A percentile compares a stretch with the other conserved stretches of the same genome.
Conservation (phyloP, 2,329 filamentous ascomycete genomes). For the Thyridium curvatum region DNA sequence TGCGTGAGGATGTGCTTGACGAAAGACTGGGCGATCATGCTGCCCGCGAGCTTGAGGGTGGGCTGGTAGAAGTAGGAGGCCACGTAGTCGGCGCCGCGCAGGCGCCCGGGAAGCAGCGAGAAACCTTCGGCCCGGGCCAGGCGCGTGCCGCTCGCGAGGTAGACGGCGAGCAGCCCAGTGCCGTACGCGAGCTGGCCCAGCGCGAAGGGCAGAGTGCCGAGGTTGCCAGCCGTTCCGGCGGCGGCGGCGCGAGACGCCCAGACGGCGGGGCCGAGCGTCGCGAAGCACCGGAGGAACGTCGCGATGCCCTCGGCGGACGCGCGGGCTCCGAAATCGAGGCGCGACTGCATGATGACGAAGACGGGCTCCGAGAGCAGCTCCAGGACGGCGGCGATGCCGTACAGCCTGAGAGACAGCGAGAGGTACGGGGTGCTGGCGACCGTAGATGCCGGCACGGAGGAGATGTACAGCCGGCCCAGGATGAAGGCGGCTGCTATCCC, state of each 20-base stretch:
- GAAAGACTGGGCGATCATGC: slow-evolving; percentile 78
- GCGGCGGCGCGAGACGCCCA: slow-evolving; percentile 53
- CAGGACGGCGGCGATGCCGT: slow-evolving; percentile 52
- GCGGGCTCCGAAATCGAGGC: slow-evolving; percentile 71
- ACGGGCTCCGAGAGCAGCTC: slow-evolving; percentile 84
- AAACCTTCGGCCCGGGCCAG: slow-evolving; percentile 56
- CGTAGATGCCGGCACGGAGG: slow-evolving; percentile 37
- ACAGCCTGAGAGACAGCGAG: slow-evolving; percentile 42
- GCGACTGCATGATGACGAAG: slow-evolving; percentile 81
- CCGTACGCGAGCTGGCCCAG: slow-evolving; percentile 79
- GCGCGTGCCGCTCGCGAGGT: slow-evolving; percentile 53
- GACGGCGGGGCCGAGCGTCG: slow-evolving; percentile 66
- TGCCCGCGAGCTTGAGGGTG: slow-evolving; percentile 68
- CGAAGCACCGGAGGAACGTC: slow-evolving; percentile 68
- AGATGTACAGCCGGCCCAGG: slow-evolving; percentile 64
- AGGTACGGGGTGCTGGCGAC: slow-evolving; percentile 59
- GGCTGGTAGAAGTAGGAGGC: slow-evolving; percentile 60
- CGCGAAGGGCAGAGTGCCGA: slow-evolving; percentile 84
- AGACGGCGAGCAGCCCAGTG: slow-evolving; percentile 60
- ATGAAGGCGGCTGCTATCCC: slow-evolving; percentile 58
- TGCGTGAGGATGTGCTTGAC: slow-evolving; percentile 94
- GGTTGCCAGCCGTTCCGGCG: slow-evolving; percentile 34
- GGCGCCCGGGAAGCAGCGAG: slow-evolving; percentile 53
- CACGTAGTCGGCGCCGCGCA: slow-evolving; percentile 36
- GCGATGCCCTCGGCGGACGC: slow-evolving; percentile 79